Evolutionary conservation across 139 green algal species (phyloP), one percentile per base, ranked within the genome.

Genomic region (Eudorina sp.): DNA sequence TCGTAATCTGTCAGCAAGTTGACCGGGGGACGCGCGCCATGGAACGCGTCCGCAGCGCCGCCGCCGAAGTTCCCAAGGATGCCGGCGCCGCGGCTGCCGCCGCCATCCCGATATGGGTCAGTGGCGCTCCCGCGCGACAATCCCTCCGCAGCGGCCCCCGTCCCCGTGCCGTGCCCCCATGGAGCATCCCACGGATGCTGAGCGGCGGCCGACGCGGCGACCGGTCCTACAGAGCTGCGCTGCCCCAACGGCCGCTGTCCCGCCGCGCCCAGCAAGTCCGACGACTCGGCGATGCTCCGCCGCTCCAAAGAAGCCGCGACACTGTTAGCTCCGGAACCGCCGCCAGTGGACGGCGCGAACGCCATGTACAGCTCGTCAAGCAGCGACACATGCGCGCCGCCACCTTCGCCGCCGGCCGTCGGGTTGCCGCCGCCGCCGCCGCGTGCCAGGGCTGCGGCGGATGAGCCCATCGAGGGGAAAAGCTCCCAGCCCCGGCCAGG

Each of bases 341-440:
- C 40, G 70, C 55, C 55, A n/a, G n/a, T n/a, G 38, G 23, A 14
- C 9, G 31, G 11, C 41, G 29, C 23, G 13, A 78, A 87, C 2
- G 81, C 66, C 62, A 78, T 87, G 66, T 77, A 87, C 9, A 87
- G 64, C 60, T 87, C 81, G 21, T 87, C 81, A 29, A 87, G 64
- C 6, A 87, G 81, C 0, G 81, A 87, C 81, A 87, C 66, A 45
- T 87, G 78, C 43, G 62, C 64, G 18, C 62, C 60, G 18, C 43
- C 81, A 53, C 45, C 46, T 13, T 48, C 48, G 36, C 21, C 40
- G 34, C 53, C 38, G 41, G 23, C 72, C 41, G 41, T 13, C 72
- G 34, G 9, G 41, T 40, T 31, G 53, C 34, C 78, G 8, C 78
- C 55, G 23, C 55, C 25, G 29, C 78, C 31, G 14, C n/a, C n/a